These are phyloP conservation scores for Phytophthora pisi DNA, from an alignment of 352 stramenopile species.

Conservation along the genomic window DNA sequence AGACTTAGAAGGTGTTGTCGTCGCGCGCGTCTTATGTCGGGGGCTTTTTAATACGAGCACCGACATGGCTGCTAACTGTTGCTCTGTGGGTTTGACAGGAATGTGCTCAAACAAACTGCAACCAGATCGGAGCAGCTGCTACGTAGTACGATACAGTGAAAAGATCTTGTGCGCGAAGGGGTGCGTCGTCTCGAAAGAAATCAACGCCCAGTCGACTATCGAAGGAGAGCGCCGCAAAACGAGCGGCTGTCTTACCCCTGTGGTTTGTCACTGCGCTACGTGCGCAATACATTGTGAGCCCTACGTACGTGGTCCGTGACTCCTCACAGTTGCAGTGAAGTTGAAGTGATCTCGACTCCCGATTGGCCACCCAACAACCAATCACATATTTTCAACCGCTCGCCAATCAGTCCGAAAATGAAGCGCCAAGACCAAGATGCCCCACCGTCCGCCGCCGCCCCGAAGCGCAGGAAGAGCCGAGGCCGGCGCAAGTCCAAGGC, in stretches of 20 bases:
- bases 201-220: neutral
- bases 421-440: conserved; percentile 10
- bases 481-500: conserved; percentile 55
- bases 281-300: no score
- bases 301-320: no score
- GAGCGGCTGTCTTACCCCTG: no score
- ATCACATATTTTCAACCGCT: conserved; percentile 11
- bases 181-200: conserved; percentile 5
- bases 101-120: no score
- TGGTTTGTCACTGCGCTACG: neutral
- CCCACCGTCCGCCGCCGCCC: neutral
- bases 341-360: conserved; percentile 12
- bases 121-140: no score
- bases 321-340: conserved; percentile 2
- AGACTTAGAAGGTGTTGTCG: neutral
- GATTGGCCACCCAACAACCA: conserved; percentile 9
- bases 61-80: neutral
- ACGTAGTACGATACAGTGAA: neutral
- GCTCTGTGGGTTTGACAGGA: neutral
- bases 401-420: conserved; percentile 22
- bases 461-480: conserved; percentile 39
- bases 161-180: neutral
- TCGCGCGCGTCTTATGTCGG: conserved; percentile 5
- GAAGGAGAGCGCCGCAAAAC: neutral
- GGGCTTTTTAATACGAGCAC: neutral